phyloP scores from a whole-genome alignment of 257 asterid genomes.

The Thymus quinquecostatus region DNA sequence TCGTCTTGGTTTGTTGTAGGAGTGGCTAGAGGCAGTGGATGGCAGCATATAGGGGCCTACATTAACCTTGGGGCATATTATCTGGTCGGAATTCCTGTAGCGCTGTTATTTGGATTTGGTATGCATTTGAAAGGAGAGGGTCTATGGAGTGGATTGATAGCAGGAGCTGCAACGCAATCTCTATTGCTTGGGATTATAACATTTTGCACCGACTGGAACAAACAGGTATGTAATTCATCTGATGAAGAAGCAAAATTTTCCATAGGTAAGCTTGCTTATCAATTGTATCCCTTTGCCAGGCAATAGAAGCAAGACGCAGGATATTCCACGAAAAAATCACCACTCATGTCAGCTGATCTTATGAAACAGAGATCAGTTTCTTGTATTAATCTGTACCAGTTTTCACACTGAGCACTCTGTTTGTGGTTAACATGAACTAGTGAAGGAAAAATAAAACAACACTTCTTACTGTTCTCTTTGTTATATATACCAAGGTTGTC shows the following conservation, averaged over 20 bases:
- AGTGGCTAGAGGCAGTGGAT: constrained; percentile 55
- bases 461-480: not conserved
- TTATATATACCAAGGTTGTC: not conserved
- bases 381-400: too few species aligned
- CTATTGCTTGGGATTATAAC: constrained; percentile 39
- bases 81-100: constrained; percentile 48
- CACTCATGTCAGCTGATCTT: constrained; percentile 28
- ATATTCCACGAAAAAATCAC: constrained; percentile 36
- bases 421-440: not conserved
- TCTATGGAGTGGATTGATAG: constrained; percentile 48
- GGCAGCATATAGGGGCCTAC: constrained; percentile 55
- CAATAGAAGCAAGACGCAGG: constrained; percentile 55
- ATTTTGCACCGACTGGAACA: constrained; percentile 43
- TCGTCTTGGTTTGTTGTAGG: constrained; percentile 30
- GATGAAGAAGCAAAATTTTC: not conserved
- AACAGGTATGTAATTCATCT: constrained; percentile 34
- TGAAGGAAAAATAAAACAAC: not conserved
- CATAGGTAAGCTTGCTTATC: not conserved
- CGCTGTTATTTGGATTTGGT: constrained; percentile 44
- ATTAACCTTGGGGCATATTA: constrained; percentile 55
- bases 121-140: constrained; percentile 49
- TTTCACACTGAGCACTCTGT: not conserved
- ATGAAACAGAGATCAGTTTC: constrained; percentile 1
- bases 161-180: constrained; percentile 46
- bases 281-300: constrained; percentile 31